Conservation (phyloP, 2,329 filamentous ascomycete species). For the Sporothrix protearum region DNA sequence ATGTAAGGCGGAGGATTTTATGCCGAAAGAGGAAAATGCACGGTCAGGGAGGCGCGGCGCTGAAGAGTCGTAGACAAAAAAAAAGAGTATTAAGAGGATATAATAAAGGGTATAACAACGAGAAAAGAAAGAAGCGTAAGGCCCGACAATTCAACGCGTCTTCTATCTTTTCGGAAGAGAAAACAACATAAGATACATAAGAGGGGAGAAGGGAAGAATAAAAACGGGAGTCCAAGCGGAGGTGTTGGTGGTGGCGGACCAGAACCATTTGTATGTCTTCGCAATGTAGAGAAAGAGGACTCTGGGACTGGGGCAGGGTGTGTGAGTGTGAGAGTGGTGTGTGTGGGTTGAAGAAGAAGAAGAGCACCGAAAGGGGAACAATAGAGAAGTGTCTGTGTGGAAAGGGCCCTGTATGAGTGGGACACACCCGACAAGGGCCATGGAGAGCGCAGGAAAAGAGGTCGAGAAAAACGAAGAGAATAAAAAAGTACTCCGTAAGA, state of each 20-base stretch:
- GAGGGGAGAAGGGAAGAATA: background rate
- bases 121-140: background rate
- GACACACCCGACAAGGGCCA: background rate
- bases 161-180: background rate
- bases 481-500: conserved; percentile 10
- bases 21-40: conserved; percentile 17
- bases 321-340: background rate
- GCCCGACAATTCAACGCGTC: background rate
- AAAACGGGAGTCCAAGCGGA: conserved; percentile 13
- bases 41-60: background rate
- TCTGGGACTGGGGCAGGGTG: background rate
- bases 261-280: conserved; percentile 22
- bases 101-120: background rate
- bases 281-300: background rate
- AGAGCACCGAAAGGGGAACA: conserved; percentile 1
- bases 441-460: background rate
- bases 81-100: conserved; percentile 1
- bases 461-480: background rate
- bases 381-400: conserved; percentile 10
- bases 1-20: background rate
- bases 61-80: background rate
- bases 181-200: background rate
- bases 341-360: conserved; percentile 1
- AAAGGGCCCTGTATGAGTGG: background rate
- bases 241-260: conserved; percentile 9